Evolutionary conservation across 208 protist species (phyloP).

Genomic region (Acanthamoeba rhysodes): DNA sequence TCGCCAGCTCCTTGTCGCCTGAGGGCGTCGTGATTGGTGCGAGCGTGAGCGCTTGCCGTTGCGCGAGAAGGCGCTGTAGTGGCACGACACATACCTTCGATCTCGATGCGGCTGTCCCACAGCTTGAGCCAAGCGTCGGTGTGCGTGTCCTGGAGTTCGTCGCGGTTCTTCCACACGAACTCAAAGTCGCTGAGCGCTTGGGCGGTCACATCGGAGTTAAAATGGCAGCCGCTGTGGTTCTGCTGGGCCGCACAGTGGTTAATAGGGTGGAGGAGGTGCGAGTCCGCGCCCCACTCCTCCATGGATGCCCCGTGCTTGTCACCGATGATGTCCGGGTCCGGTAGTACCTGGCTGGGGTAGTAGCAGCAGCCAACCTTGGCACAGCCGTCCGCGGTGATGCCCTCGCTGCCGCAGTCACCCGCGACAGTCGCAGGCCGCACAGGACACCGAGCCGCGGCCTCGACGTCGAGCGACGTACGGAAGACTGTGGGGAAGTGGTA

Average conservation of each 20-base stretch:
- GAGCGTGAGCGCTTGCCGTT: neutral
- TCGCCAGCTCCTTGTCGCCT: slow-evolving; percentile 49
- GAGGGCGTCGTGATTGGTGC: neutral
- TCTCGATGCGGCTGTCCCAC: slow-evolving; percentile 48
- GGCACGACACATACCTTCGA: slow-evolving; percentile 13
- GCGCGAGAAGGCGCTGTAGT: neutral
- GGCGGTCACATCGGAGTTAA: slow-evolving; percentile 31
- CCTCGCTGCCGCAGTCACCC: slow-evolving; percentile 56
- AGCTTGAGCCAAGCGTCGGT: slow-evolving; percentile 42
- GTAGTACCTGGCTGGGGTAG: slow-evolving; percentile 30
- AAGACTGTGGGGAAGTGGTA: slow-evolving; percentile 66
- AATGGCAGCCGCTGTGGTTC: slow-evolving; percentile 66
- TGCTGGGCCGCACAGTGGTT: neutral
- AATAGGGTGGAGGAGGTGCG: neutral
- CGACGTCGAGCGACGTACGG: slow-evolving; percentile 52
- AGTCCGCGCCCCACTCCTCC: neutral
- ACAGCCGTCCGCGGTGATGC: slow-evolving; percentile 24
- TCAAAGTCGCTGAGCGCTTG: slow-evolving; percentile 38
- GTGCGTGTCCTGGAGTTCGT: slow-evolving; percentile 8
- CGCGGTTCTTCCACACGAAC: neutral
- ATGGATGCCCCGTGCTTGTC: neutral
- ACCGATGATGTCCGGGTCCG: neutral
- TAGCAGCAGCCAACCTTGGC: slow-evolving; percentile 64
- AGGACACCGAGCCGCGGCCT: neutral
- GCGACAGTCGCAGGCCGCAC: neutral